Conservation (phyloP, 2,329 filamentous ascomycete genomes). For the Byssothecium circinans region DNA sequence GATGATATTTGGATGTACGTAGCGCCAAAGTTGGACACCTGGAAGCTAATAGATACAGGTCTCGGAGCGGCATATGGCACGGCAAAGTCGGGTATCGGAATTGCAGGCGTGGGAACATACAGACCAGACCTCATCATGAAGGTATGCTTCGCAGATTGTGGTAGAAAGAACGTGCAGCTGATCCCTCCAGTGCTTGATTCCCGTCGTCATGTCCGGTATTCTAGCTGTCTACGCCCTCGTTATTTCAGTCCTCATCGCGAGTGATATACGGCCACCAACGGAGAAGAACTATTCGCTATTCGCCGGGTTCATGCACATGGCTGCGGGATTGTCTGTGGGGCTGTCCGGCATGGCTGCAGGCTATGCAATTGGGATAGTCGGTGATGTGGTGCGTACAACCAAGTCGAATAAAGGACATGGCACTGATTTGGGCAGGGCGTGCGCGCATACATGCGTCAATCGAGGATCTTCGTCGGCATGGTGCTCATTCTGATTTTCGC, state of each 20-base stretch:
- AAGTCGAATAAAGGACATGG: background rate
- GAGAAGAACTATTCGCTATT: constrained; percentile 77
- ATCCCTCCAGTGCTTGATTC: constrained; percentile 69
- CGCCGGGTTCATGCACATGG: constrained; percentile 91
- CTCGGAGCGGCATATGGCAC: constrained; percentile 83
- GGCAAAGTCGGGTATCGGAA: constrained; percentile 85
- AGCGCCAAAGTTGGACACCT: constrained; percentile 1
- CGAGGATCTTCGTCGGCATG: constrained; percentile 96
- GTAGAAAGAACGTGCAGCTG: constrained; percentile 14
- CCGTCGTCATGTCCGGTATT: constrained; percentile 98
- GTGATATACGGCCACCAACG: constrained; percentile 72
- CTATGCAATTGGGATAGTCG: constrained; percentile 86
- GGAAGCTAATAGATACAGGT: constrained; percentile 48
- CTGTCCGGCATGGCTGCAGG: constrained; percentile 45
- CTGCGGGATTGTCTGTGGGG: constrained; percentile 78
- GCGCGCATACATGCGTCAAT: constrained; percentile 93
- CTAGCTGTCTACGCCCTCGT: constrained; percentile 98
- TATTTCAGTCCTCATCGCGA: constrained; percentile 91
- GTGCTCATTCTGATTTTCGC: constrained; percentile 98
- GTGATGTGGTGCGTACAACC: constrained; percentile 69
- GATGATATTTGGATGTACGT: constrained; percentile 82
- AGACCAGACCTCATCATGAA: constrained; percentile 90
- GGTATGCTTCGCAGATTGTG: constrained; percentile 49
- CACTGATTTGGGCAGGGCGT: constrained; percentile 61
- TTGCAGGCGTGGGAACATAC: constrained; percentile 82